Evolutionary conservation across 345 rosid genomes (phyloP).

Genomic region (Geranium rotundifolium): DNA sequence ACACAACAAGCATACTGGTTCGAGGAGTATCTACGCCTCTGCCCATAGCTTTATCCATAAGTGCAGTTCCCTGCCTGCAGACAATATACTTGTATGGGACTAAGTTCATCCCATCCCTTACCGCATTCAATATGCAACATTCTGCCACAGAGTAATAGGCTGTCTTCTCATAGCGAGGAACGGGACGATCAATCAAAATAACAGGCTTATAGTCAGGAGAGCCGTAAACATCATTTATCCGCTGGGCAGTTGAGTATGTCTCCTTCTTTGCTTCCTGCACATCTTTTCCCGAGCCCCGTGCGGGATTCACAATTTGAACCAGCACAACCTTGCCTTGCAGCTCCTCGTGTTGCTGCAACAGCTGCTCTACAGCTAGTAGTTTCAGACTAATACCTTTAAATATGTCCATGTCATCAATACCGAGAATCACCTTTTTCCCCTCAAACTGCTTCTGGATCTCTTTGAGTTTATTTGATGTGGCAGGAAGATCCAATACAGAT

Average conservation of each 20-base stretch:
- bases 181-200: conserved; percentile 24
- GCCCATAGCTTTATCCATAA: conserved; percentile 23
- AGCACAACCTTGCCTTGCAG: conserved; percentile 25
- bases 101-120: conserved; percentile 40
- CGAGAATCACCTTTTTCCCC: conserved; percentile 27
- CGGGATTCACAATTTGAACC: conserved; percentile 38
- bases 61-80: conserved; percentile 30
- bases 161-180: conserved; percentile 28
- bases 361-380: conserved; percentile 30
- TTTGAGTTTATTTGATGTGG: conserved; percentile 20
- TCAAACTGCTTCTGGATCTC: conserved; percentile 25
- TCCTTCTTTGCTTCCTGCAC: conserved; percentile 25
- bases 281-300: conserved; percentile 32
- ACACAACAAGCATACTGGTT: conserved; percentile 31
- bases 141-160: conserved; percentile 39
- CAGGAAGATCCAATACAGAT: conserved; percentile 22
- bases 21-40: conserved; percentile 12
- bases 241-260: conserved; percentile 11
- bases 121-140: conserved; percentile 35
- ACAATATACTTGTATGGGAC: conserved; percentile 31
- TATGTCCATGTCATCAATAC: conserved; percentile 42
- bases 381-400: conserved; percentile 38
- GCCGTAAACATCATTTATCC: conserved; percentile 23
- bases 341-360: conserved; percentile 19
- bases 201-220: conserved; percentile 30